A percentile compares a stretch with the other conserved stretches of the same genome.
Evolutionary conservation across 768 basidiomycete genomes (phyloP).

Genomic region (Amanita thiersii): DNA sequence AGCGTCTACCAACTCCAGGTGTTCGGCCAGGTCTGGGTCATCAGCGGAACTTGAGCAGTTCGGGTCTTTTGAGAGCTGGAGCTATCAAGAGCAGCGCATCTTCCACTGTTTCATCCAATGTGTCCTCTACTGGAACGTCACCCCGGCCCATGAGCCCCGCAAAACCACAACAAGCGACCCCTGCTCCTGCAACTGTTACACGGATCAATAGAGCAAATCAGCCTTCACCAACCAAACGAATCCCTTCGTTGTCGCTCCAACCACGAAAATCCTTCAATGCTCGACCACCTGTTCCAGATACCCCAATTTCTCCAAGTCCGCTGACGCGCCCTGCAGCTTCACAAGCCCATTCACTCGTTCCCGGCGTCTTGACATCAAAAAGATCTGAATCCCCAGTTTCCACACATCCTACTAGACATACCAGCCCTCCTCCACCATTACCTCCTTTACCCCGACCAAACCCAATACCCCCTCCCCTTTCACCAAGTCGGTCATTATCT

Average conservation of each 20-base stretch:
- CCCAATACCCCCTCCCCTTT: conserved; percentile 4
- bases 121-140: conserved; percentile 41
- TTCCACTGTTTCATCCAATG: no score
- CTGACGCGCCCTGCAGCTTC: conserved; percentile 23
- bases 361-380: conserved; percentile 16
- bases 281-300: conserved; percentile 36
- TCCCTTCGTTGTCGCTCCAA: conserved; percentile 35
- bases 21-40: conserved; percentile 36
- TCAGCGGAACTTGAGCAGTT: conserved; percentile 49
- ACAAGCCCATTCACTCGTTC: conserved; percentile 14
- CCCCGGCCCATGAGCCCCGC: conserved; percentile 62
- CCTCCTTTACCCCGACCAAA: conserved; percentile 12
- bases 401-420: conserved; percentile 21
- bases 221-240: conserved; percentile 54
- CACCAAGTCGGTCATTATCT: background rate
- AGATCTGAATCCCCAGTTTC: conserved; percentile 33
- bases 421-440: conserved; percentile 23
- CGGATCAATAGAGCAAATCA: conserved; percentile 19
- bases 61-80: conserved; percentile 29
- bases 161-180: conserved; percentile 28
- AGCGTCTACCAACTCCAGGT: conserved; percentile 17
- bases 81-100: conserved; percentile 35
- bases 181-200: conserved; percentile 17
- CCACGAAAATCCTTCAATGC: conserved; percentile 39
- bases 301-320: conserved; percentile 20